Base-by-base conservation (phyloP, 306 rosid genomes). In the Corylus avellana region DNA sequence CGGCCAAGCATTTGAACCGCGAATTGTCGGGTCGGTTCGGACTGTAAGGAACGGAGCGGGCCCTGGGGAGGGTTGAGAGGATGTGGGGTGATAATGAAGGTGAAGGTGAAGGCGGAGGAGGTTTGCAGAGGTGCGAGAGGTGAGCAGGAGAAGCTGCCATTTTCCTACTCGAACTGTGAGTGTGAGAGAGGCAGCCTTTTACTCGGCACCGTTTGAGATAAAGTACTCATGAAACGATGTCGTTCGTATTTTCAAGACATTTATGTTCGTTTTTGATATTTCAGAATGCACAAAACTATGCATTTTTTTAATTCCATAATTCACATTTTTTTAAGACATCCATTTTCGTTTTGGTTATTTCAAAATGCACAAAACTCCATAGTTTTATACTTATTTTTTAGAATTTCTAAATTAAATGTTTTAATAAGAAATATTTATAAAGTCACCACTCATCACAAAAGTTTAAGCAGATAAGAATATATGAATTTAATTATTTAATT, bases 1-100 rank as follows among this genome's bases (percentile, higher is more conserved):
- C 92, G 35, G 90, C 94, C 53, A 84, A 86, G 76, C 98, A 94
- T 48, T 63, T 82, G 92, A 92, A 89, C 81, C 88, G 91, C 69
- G 76, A 75, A 3, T 73, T 11, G 1, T 27, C 77, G 72, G 79
- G 66, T 61, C 84, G 73, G 57, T 22, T 42, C 54, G 50, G 68
- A n/a, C 51, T 4, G 62, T 13, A 53, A 16, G 29, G 72, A 9
- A 22, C 8, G 42, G 9, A 66, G 72, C 54, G 72, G 11, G n/a
- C 42, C 6, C 8, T 67, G 7, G 82, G 81, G 64, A 37, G 25
- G 73, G 17, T 76, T 79, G 58, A 75, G 81, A 61, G 68, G 25
- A 47, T n/a, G 25, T 69, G 78, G 20, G 81, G 84, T 1, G 82
- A 69, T 20, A 9, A 6, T 46, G 51, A 48, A 48, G 51, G 51